Base-by-base conservation (phyloP, 192 early-diverging fungal genomes). In the Umbelopsis isabellina region DNA sequence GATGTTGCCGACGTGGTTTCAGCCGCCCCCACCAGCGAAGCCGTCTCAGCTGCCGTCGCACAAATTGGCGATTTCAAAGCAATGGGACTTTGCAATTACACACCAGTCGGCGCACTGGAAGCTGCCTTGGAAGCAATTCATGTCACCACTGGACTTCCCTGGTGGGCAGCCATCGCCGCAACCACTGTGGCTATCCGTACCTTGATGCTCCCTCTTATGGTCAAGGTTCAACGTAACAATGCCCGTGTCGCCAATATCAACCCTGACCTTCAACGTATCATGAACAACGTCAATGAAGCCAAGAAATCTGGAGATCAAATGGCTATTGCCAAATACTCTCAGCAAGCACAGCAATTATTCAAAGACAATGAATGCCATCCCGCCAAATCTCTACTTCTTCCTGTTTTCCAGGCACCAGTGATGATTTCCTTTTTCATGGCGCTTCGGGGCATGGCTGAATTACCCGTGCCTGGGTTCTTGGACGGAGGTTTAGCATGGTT, bases 91-190 rank as follows among this genome's bases (percentile, higher is more conserved):
- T 86, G 84, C 50, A 82, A 89, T 48, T 88, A 75, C 48, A 81
- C 89, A 8, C 94, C 94, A 12, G 88, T 90, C 6, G 95, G 93
- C 44, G 55, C 82, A 21, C 71, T 90, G 18, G 88, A 98, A 78
- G 82, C 81, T 7, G 65, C 87, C 7, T 70, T 97, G 30, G 97
- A 99, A 78, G 86, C 82, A 21, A 72, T 93, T 46, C 89, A 95
- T 73, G 91, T 97, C 16, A 78, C 81, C 25, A 90, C 89, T 16
- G 95, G 95, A 6, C 75, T 97, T 66, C 94, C 95, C 5, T 99
- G 97, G 97, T 97, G 93, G 93, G 91, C 80, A 9, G 89, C 95
- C n/a, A 97, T 99, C 66, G 86, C 84, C 6, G 76, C 72, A 11
- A 75, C 88, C 1, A 94, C 92, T 0, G 41, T 97, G 30, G 58